A percentile compares a stretch with the other conserved stretches of the same genome.
Conservation (phyloP, 2,329 filamentous ascomycete genomes). For the Neonectria neomacrospora region DNA sequence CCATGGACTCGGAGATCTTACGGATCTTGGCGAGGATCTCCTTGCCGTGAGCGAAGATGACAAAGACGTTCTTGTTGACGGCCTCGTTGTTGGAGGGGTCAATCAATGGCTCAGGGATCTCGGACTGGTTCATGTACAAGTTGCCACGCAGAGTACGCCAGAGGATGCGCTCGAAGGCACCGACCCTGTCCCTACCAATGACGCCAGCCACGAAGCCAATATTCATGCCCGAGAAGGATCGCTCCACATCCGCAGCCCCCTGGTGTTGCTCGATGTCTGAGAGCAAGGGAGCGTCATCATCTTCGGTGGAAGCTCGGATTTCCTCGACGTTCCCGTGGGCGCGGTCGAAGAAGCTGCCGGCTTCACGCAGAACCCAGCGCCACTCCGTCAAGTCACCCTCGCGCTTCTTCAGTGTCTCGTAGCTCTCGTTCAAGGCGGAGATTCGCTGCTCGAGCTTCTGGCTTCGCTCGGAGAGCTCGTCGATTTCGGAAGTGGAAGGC, state of each 20-base stretch:
- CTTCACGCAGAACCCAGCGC: conserved; percentile 97
- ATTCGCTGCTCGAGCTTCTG: conserved; percentile 93
- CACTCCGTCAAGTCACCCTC: conserved; percentile 97
- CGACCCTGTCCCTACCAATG: conserved; percentile 91
- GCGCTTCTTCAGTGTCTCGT: conserved; percentile 97
- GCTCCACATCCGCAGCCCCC: conserved; percentile 74
- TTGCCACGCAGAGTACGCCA: conserved; percentile 98
- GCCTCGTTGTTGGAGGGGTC: conserved; percentile 93
- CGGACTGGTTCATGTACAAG: conserved; percentile 99
- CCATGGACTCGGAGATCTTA: conserved; percentile 98
- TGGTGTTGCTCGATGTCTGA: conserved; percentile 90
- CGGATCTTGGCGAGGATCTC: conserved; percentile 98
- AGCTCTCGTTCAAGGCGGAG: conserved; percentile 93
- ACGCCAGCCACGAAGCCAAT: conserved; percentile 98
- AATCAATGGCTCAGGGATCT: conserved; percentile 93
- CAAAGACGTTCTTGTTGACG: conserved; percentile 97
- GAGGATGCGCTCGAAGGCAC: conserved; percentile 94
- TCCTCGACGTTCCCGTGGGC: conserved; percentile 97
- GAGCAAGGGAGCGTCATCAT: conserved; percentile 92
- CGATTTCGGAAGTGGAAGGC: conserved; percentile 93
- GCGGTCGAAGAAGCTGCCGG: conserved; percentile 96
- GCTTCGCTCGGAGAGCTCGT: conserved; percentile 91
- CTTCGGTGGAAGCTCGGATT: conserved; percentile 88
- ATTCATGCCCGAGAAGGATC: conserved; percentile 96
- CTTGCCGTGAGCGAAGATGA: conserved; percentile 98